A percentile compares a stretch with the other conserved stretches of the same genome.
phyloP scores from a whole-genome alignment of 2,329 filamentous ascomycete species.

The Sclerotinia spermophila region DNA sequence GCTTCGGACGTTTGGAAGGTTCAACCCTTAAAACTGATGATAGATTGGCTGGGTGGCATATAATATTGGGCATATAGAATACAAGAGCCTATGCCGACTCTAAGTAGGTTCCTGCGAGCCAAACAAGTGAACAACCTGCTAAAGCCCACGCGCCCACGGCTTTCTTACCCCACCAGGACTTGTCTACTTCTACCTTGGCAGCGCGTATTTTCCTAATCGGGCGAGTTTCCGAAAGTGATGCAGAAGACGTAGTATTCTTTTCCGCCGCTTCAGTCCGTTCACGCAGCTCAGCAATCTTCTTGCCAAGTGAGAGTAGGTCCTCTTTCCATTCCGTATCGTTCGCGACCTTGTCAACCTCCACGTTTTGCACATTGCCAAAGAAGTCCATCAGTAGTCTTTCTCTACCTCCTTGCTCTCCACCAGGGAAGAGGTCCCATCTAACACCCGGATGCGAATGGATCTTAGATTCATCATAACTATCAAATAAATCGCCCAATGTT shows the following conservation, averaged over 20 bases:
- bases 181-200: conserved; percentile 60
- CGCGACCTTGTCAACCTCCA: conserved; percentile 66
- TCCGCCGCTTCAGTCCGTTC: conserved; percentile 36
- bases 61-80: neutral
- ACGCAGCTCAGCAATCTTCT: conserved; percentile 56
- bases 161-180: conserved; percentile 66
- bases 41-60: neutral
- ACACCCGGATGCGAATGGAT: conserved; percentile 92
- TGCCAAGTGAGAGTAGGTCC: conserved; percentile 73
- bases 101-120: conserved; percentile 55
- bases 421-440: conserved; percentile 90
- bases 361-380: conserved; percentile 96
- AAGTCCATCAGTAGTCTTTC: conserved; percentile 89
- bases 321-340: conserved; percentile 59
- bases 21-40: neutral
- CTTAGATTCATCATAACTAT: conserved; percentile 91
- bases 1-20: neutral
- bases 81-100: conserved; percentile 25
- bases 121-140: conserved; percentile 57
- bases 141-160: conserved; percentile 58
- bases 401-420: conserved; percentile 72
- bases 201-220: conserved; percentile 42
- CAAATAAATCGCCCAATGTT: conserved; percentile 89
- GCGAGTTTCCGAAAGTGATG: conserved; percentile 21
- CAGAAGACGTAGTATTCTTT: conserved; percentile 30